These are phyloP conservation scores for Nemania sp. DNA, from an alignment of 2,329 filamentous ascomycete genomes.

Conservation along the genomic window DNA sequence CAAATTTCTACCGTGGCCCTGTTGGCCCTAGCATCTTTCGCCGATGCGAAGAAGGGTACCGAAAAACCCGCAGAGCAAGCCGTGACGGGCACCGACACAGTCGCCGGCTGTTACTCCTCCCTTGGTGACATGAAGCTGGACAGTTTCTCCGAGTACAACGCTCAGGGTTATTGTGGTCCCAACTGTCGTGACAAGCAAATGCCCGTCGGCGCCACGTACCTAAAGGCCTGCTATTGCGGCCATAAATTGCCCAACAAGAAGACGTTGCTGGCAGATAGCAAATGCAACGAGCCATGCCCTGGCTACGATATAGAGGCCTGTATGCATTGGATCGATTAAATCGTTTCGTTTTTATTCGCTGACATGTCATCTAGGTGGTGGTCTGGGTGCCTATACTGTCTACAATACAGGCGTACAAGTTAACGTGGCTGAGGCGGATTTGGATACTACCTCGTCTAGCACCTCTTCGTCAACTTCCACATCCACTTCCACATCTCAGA, in stretches of 20 bases:
- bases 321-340: constrained; percentile 46
- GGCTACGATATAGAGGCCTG: constrained; percentile 68
- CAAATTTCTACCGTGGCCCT: constrained; percentile 35
- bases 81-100: constrained; percentile 44
- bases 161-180: constrained; percentile 49
- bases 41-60: constrained; percentile 26
- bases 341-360: constrained; percentile 26
- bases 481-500: constrained; percentile 13
- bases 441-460: constrained; percentile 33
- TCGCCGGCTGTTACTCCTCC: constrained; percentile 58
- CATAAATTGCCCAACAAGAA: constrained; percentile 64
- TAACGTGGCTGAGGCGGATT: constrained; percentile 42
- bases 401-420: constrained; percentile 56
- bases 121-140: constrained; percentile 45
- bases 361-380: constrained; percentile 42
- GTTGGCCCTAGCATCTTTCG: constrained; percentile 34
- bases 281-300: constrained; percentile 69
- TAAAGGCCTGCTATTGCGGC: constrained; percentile 74
- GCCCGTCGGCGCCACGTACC: constrained; percentile 65
- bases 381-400: constrained; percentile 52
- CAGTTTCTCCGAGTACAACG: constrained; percentile 40
- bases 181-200: constrained; percentile 50
- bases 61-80: constrained; percentile 47
- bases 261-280: constrained; percentile 56
- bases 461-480: constrained; percentile 20